These are phyloP conservation scores for Bipolaris bicolor DNA, from an alignment of 2,329 filamentous ascomycete genomes.

Conservation along the genomic window DNA sequence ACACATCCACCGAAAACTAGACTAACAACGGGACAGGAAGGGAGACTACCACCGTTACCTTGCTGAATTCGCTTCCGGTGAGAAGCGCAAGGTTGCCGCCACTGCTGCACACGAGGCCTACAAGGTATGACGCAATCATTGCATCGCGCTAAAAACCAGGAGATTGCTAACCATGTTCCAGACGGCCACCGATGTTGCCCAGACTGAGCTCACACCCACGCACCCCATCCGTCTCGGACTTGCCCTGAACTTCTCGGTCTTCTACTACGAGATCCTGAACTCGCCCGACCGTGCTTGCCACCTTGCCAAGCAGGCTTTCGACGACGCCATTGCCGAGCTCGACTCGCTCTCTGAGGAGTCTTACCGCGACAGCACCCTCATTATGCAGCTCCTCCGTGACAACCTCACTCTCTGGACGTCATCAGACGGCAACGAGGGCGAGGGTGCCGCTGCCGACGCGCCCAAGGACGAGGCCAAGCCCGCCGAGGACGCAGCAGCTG, in stretches of 20 bases:
- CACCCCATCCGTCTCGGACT: constrained; percentile 98
- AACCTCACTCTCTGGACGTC: constrained; percentile 99
- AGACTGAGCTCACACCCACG: constrained; percentile 95
- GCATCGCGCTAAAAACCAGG: constrained; percentile 13
- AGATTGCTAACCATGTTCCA: constrained; percentile 48
- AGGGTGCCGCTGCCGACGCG: constrained; percentile 64
- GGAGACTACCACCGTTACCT: constrained; percentile 96
- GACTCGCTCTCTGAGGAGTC: constrained; percentile 97
- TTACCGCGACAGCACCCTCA: constrained; percentile 97
- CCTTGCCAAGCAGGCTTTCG: constrained; percentile 98
- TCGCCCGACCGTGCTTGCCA: constrained; percentile 97
- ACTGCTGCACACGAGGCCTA: constrained; percentile 92
- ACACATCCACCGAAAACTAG: constrained; percentile 10
- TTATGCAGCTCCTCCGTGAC: constrained; percentile 98
- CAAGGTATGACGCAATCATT: constrained; percentile 71
- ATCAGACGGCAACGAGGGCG: constrained; percentile 82
- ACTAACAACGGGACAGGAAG: constrained; percentile 68
- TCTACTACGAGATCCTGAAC: constrained; percentile 99
- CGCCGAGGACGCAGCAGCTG: constrained; percentile 56
- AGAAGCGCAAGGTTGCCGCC: constrained; percentile 89
- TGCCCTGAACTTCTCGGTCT: constrained; percentile 98
- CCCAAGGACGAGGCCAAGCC: constrained; percentile 69
- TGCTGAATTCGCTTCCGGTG: constrained; percentile 88
- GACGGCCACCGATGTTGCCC: constrained; percentile 97
- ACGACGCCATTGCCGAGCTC: constrained; percentile 97